Conservation (phyloP, 176 grass and related monocot genomes). For the Rhipidocladum racemiflorum region DNA sequence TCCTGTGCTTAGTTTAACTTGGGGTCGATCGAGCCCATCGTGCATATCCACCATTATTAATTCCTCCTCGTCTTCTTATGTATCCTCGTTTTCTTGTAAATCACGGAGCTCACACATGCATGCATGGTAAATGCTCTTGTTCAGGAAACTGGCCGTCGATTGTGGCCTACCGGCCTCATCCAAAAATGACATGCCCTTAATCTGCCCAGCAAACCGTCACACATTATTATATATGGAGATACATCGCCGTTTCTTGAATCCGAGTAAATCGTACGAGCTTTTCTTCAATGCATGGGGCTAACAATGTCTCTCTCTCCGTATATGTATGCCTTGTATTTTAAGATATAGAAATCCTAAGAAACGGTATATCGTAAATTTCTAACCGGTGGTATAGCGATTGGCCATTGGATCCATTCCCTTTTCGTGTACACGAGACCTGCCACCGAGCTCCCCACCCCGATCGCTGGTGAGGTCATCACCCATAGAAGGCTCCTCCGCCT, state of each 20-base stretch:
- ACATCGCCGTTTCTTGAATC: background rate
- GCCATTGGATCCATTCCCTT: too few species aligned
- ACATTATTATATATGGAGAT: background rate
- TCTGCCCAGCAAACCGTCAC: too few species aligned
- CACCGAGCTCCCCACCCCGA: too few species aligned
- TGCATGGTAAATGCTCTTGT: background rate
- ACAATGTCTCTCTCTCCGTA: background rate
- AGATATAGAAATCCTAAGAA: background rate
- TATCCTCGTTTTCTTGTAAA: background rate
- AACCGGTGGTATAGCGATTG: too few species aligned
- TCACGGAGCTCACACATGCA: background rate
- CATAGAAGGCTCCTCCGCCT: too few species aligned
- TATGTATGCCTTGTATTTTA: background rate
- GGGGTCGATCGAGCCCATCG: background rate
- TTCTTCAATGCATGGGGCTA: background rate
- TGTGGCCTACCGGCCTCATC: too few species aligned
- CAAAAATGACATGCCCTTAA: too few species aligned
- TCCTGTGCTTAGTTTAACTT: background rate
- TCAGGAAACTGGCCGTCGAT: background rate
- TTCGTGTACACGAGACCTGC: too few species aligned
- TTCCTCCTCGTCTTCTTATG: background rate
- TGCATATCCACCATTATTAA: background rate
- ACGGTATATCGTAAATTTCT: too few species aligned
- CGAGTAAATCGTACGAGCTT: background rate
- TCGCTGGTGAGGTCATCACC: too few species aligned